phyloP scores from a whole-genome alignment of 78 protist genomes.

The Emiliania huxleyi region DNA sequence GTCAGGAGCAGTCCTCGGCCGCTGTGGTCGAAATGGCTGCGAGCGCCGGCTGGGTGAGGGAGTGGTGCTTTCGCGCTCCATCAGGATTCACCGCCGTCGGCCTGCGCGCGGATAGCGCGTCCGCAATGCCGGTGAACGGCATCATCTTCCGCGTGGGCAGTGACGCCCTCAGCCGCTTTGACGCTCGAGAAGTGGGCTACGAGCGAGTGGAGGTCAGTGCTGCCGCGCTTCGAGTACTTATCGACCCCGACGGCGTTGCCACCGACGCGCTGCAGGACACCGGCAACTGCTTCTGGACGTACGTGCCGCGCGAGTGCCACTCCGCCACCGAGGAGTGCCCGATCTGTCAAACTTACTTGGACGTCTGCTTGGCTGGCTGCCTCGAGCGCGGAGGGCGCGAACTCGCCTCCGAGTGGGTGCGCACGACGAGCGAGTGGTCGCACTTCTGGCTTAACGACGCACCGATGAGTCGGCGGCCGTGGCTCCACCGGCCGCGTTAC shows the following conservation, averaged over 20 bases:
- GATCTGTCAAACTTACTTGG: constrained; percentile 7
- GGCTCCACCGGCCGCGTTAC: constrained; percentile 16
- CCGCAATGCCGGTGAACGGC: neutral
- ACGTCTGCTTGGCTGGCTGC: neutral
- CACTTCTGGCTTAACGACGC: constrained; percentile 4
- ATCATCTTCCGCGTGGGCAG: too few species aligned
- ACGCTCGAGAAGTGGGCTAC: too few species aligned
- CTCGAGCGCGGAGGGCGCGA: neutral
- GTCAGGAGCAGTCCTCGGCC: too few species aligned
- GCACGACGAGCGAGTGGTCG: neutral
- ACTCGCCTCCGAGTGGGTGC: neutral
- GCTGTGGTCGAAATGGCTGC: neutral
- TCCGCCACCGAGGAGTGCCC: neutral
- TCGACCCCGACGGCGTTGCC: too few species aligned
- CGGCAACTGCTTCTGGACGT: neutral
- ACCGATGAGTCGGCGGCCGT: constrained; percentile 6
- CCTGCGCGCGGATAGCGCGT: neutral
- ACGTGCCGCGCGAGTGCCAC: neutral
- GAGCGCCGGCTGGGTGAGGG: neutral
- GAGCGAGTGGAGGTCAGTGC: too few species aligned
- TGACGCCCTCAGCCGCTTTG: too few species aligned
- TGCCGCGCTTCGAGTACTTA: too few species aligned
- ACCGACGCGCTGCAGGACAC: too few species aligned
- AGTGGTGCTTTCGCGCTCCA: neutral
- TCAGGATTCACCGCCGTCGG: neutral